Evolutionary conservation across 148 eudicot species (phyloP), one percentile per base, ranked within the genome.

Genomic region (Nepenthes mirabilis): DNA sequence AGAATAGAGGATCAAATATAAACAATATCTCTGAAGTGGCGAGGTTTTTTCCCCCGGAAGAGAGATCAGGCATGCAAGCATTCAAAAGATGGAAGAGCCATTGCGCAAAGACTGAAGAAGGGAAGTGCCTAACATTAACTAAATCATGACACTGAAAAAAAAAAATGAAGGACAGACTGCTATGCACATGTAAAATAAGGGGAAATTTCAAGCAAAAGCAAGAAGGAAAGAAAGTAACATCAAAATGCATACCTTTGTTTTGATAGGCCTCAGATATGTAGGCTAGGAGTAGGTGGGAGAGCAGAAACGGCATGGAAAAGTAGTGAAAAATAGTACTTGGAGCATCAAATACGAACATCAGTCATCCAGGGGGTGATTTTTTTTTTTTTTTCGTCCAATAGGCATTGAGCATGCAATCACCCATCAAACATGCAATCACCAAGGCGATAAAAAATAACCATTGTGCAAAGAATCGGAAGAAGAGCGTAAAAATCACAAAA

Each of bases 281-380:
- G 23, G 23, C 23, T 23, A 23, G 23, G 23, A 23, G 23, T 23
- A 23, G 23, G 23, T 23, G 23, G 53, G 57, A 33, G 23, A 37
- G 57, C 34, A 43, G 32, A 56, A 36, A 52, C 35, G 53, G 60
- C 34, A 52, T n/a, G 13, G 23, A 23, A 47, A 67, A 58, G 34
- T 47, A 58, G 40, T 67, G 43, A 56, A 65, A 72, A 58, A 47
- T 34, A 71, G 58, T 37, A 57, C 50, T 36, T 9, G 61, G 51
- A 63, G 62, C 62, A 59, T 57, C 58, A 74, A 65, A 66, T 60
- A 63, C 65, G 63, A 53, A 67, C 66, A 71, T 62, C 64, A 14
- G n/a, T 23, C 64, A 63, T 48, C 63, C 52, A 40, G 52, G 49
- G 58, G 3, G 14, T 58, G 61, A 58, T 37, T 11, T 7, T 50